These are phyloP conservation scores for Lactarius indigo DNA, from an alignment of 768 basidiomycete genomes.

Conservation along the genomic window DNA sequence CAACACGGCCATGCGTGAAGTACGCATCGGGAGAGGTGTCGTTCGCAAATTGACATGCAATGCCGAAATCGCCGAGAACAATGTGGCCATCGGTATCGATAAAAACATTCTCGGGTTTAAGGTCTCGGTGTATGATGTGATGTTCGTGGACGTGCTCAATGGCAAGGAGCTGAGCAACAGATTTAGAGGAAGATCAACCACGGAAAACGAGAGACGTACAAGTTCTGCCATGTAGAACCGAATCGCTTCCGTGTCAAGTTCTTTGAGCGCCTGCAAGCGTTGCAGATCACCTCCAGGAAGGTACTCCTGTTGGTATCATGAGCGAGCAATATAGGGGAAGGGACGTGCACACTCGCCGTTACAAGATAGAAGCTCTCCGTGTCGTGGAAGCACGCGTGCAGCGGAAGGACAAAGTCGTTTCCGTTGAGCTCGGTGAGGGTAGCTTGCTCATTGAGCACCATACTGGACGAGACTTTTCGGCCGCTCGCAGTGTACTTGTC, in stretches of 20 bases:
- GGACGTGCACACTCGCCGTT: not conserved
- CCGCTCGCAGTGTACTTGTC: slow-evolving; percentile 3
- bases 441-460: slow-evolving; percentile 10
- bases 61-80: slow-evolving; percentile 97
- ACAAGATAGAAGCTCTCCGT: slow-evolving; percentile 16
- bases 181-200: not conserved
- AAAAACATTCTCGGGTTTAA: slow-evolving; percentile 97
- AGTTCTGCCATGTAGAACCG: slow-evolving; percentile 23
- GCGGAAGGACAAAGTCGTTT: slow-evolving; percentile 14
- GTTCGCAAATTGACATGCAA: slow-evolving; percentile 90
- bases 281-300: slow-evolving; percentile 19
- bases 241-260: slow-evolving; percentile 8
- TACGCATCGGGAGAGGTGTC: slow-evolving; percentile 46
- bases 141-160: slow-evolving; percentile 73
- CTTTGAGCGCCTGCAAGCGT: not conserved
- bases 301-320: slow-evolving; percentile 8
- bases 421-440: slow-evolving; percentile 10
- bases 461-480: not conserved
- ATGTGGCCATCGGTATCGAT: slow-evolving; percentile 79
- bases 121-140: slow-evolving; percentile 98
- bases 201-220: slow-evolving; percentile 2
- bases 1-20: slow-evolving; percentile 2
- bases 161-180: slow-evolving; percentile 15
- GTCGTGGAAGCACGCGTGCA: slow-evolving; percentile 22
- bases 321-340: not conserved